Conservation (phyloP, 345 rosid genomes). For the Populus euphratica region DNA sequence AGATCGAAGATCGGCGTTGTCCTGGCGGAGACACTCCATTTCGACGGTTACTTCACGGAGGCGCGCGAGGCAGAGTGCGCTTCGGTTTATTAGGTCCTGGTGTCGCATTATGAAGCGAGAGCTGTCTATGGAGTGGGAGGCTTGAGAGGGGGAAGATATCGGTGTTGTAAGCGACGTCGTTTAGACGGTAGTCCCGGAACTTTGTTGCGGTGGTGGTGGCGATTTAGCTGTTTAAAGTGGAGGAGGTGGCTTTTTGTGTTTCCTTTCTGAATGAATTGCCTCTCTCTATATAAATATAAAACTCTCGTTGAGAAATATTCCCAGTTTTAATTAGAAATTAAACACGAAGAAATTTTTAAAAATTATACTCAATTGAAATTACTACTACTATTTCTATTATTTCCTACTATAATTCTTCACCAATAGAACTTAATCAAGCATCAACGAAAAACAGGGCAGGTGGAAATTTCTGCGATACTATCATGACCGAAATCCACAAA, state of each 20-base stretch:
- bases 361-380: not conserved
- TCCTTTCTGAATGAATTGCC: not conserved
- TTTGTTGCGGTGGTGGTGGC: not conserved
- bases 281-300: not conserved
- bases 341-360: not conserved
- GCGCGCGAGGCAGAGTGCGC: conserved; percentile 32
- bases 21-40: conserved; percentile 53
- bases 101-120: conserved; percentile 38
- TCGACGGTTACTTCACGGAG: conserved; percentile 50
- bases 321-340: not conserved
- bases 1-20: conserved; percentile 55
- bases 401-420: no score
- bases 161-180: conserved; percentile 21
- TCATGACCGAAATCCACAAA: not conserved
- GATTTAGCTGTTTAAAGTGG: conserved; percentile 17
- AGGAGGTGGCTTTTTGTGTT: conserved; percentile 29
- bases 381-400: no score
- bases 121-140: conserved; percentile 7
- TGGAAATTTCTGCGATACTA: not conserved
- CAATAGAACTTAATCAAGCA: no score
- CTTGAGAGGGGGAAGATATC: not conserved
- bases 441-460: no score
- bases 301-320: not conserved
- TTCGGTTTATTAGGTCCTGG: conserved; percentile 50
- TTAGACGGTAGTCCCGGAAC: not conserved